Percentiles rank a stretch among this genome's conserved stretches.
Evolutionary conservation across 495 filamentous ascomycete species (phyloP).

Genomic region (Hyaloscypha finlandica): DNA sequence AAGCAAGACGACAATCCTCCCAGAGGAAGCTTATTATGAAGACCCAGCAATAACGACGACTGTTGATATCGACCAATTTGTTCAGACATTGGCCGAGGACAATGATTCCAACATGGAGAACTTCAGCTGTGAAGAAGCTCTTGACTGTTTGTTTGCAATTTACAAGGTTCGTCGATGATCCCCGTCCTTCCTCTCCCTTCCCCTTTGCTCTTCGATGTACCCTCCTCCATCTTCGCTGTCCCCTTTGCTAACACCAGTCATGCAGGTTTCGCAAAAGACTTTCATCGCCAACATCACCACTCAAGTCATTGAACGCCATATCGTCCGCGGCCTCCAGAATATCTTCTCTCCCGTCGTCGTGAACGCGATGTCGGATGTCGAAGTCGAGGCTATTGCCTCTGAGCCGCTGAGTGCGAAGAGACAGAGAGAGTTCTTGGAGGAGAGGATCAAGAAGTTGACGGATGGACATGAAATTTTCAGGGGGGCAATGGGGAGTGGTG

Average conservation of each 20-base stretch:
- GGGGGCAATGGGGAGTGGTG: conserved; percentile 44
- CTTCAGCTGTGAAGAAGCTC: conserved; percentile 37
- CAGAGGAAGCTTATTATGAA: neutral
- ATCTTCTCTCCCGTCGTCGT: conserved; percentile 38
- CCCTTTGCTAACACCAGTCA: no score
- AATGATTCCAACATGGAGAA: conserved; percentile 38
- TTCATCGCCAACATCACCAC: conserved; percentile 42
- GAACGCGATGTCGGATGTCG: conserved; percentile 22
- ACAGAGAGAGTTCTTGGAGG: conserved; percentile 34
- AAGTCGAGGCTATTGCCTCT: conserved; percentile 33
- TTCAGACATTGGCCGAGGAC: neutral
- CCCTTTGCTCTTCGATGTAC: neutral
- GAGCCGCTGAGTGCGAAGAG: conserved; percentile 31
- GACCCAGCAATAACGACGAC: neutral
- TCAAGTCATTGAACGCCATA: conserved; percentile 41
- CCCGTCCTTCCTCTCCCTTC: neutral
- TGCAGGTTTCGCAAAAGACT: conserved; percentile 37
- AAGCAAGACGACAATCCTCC: neutral
- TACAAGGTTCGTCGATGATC: conserved; percentile 35
- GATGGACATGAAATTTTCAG: conserved; percentile 32
- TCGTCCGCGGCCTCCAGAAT: conserved; percentile 35
- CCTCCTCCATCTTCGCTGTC: no score
- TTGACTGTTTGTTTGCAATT: conserved; percentile 39
- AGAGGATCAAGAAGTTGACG: conserved; percentile 33
- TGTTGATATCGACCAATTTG: conserved; percentile 13